Conservation (phyloP, 805 yeast genomes). For the Yarrowia divulgata region DNA sequence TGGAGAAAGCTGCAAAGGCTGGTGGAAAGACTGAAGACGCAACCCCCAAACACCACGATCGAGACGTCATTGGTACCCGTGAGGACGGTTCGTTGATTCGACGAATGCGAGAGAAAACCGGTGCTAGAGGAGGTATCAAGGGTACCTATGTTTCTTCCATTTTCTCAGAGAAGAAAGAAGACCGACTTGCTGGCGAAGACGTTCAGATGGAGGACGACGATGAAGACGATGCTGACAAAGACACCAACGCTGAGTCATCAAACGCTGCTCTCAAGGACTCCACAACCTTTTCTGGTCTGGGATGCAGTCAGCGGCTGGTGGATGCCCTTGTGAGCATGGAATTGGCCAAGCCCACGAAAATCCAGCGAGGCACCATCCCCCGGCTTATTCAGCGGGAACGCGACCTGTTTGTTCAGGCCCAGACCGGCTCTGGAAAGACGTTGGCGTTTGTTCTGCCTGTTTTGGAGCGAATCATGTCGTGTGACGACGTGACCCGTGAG, state of each 20-base stretch:
- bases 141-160: constrained; percentile 42
- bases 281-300: constrained; percentile 74
- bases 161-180: constrained; percentile 73
- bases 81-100: constrained; percentile 13
- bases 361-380: constrained; percentile 85
- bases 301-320: constrained; percentile 63
- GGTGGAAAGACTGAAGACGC: background rate
- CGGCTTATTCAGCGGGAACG: constrained; percentile 55
- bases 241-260: constrained; percentile 56
- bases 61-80: constrained; percentile 17
- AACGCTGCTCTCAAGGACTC: constrained; percentile 85
- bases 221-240: constrained; percentile 52
- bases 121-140: constrained; percentile 41
- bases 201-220: constrained; percentile 53
- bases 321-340: constrained; percentile 64
- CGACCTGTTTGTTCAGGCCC: constrained; percentile 92
- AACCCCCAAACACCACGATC: constrained; percentile 2
- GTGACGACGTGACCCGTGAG: constrained; percentile 59
- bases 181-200: constrained; percentile 50
- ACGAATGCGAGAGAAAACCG: constrained; percentile 33
- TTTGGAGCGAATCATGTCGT: constrained; percentile 70
- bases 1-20: background rate
- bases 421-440: constrained; percentile 98
- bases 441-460: constrained; percentile 87
- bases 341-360: constrained; percentile 71